phyloP scores from a whole-genome alignment of 2,329 filamentous ascomycete species.

The Botryosphaeria dothidea region DNA sequence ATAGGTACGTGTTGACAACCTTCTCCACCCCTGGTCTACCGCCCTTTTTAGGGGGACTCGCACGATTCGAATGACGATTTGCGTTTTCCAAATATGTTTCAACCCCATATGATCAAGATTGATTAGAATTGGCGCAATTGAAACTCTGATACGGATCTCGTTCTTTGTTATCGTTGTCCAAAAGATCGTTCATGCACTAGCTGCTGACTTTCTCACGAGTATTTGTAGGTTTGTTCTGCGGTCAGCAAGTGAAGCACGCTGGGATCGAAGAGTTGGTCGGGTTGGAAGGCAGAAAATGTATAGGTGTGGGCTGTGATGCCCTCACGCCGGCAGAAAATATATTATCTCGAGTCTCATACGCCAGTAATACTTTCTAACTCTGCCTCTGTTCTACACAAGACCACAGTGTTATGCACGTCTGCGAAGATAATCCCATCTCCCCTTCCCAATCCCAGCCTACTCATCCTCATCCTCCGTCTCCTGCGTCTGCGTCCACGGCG shows the following conservation, averaged over 20 bases:
- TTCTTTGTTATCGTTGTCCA: background rate
- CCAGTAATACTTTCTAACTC: background rate
- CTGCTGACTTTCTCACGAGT: background rate
- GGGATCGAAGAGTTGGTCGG: background rate
- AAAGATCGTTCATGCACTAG: background rate
- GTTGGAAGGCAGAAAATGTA: background rate
- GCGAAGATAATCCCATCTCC: no score
- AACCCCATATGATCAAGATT: conserved; percentile 11
- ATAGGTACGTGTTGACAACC: background rate
- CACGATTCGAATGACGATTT: conserved; percentile 8
- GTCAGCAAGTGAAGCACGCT: background rate
- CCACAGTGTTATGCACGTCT: no score
- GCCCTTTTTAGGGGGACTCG: background rate
- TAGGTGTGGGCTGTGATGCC: background rate
- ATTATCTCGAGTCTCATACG: no score
- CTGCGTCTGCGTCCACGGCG: conserved; percentile 5
- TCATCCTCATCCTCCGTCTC: conserved; percentile 5
- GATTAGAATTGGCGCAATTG: conserved; percentile 11
- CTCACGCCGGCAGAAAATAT: background rate
- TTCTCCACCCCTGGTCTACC: no score
- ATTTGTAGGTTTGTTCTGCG: background rate
- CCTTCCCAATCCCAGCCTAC: background rate
- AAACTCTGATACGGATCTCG: conserved; percentile 7
- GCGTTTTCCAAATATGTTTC: conserved; percentile 15
- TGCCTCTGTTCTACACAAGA: background rate